Base-by-base conservation (phyloP, 352 stramenopile species). In the Hyaloperonospora arabidopsidis region DNA sequence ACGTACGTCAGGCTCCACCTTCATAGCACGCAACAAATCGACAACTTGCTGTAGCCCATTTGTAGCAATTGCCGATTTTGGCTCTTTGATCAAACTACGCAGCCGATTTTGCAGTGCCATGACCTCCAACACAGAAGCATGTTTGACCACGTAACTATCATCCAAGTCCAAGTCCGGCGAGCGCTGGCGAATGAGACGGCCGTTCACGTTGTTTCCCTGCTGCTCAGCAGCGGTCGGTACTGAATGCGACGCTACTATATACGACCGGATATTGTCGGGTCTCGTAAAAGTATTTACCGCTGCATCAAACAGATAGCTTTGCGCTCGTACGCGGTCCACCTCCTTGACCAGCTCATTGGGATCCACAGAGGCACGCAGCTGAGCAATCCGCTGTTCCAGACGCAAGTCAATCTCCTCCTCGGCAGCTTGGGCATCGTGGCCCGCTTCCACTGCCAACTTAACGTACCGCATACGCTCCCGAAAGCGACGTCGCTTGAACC, bases 261-360 rank as follows among this genome's bases (percentile, higher is more conserved):
- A 89, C 8, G 68, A 68, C 8, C 79, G 66, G 32, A 93, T 61
- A 49, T 78, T 81, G 34, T 68, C 73, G 15, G 75, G 68, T 2
- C 68, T 68, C 2, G 76, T 75, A 61, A 93, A 93, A 5, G 78
- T 66, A 15, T 62, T 67, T 19, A 81, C 68, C 38, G 84, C 77
- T n/a, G 76, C 70, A 54, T 88, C 79, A 36, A 84, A 89, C 51
- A 72, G 52, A 21, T 76, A 78, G 48, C 76, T 87, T 45, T 86
- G 69, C 2, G 68, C 68, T 0, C 79, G 79, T 23, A 88, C 82
- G 12, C 72, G 69, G 34, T 93, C 82, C 14, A 93, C 64, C 22
- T 93, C 77, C 34, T 84, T 87, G 5, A 93, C 82, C 18, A 93
- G 63, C 13, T 90, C 82, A 40, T 93, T 88, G 6, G 78, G 79